Conservation (phyloP, 495 filamentous ascomycete species). For the Aspergillus homomorphus region DNA sequence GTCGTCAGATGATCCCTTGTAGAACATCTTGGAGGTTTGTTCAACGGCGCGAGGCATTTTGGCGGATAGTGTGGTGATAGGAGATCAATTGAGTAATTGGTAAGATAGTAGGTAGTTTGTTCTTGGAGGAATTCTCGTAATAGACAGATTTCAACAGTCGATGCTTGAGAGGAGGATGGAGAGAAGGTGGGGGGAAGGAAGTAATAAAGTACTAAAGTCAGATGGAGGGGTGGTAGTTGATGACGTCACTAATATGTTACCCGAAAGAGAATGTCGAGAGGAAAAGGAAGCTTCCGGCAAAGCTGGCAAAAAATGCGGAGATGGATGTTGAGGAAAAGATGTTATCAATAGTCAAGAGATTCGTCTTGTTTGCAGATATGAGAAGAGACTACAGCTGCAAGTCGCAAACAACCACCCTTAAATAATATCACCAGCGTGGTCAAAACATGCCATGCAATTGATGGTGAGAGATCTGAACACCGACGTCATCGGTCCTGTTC, state of each 20-base stretch:
- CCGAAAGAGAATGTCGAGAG: neutral
- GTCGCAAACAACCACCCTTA: neutral
- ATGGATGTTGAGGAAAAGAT: neutral
- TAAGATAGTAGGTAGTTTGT: neutral
- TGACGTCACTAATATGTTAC: slow-evolving; percentile 32
- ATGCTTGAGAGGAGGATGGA: neutral
- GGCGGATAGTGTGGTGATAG: slow-evolving; percentile 17
- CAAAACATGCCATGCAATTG: neutral
- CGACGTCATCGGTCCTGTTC: neutral
- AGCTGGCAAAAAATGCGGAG: neutral
- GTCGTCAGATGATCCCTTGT: slow-evolving; percentile 83
- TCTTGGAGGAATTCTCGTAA: neutral
- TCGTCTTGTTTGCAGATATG: neutral
- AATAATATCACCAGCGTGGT: neutral
- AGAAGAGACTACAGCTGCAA: neutral
- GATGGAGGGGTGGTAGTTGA: slow-evolving; percentile 17
- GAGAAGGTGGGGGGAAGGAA: neutral
- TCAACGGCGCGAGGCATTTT: slow-evolving; percentile 79
- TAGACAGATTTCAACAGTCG: neutral
- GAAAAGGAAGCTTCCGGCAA: neutral
- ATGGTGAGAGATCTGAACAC: neutral
- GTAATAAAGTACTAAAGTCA: slow-evolving; percentile 16
- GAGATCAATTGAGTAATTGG: slow-evolving; percentile 1
- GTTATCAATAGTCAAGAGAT: too few relatives aligned
- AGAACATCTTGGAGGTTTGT: slow-evolving; percentile 75